phyloP scores from a whole-genome alignment of 768 basidiomycete species.

The Trametes gibbosa region DNA sequence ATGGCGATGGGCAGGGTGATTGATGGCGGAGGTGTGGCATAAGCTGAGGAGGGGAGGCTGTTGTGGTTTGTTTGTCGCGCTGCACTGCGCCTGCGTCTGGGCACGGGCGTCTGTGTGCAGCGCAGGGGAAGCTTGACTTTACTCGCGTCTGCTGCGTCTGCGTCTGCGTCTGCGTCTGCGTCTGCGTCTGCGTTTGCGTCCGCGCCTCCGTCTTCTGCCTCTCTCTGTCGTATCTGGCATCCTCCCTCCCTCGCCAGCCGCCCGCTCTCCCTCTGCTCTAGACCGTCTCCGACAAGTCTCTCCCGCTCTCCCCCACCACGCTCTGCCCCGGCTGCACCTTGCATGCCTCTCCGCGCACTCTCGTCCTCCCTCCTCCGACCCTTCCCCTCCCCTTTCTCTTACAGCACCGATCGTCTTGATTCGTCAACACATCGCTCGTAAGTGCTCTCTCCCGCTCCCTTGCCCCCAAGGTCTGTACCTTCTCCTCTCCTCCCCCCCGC shows the following conservation, averaged over 20 bases:
- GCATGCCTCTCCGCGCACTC: constrained; percentile 2
- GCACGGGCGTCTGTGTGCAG: not conserved
- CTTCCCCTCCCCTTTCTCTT: not conserved
- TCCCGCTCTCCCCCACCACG: not conserved
- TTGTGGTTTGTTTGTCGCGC: not conserved
- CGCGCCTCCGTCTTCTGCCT: no score
- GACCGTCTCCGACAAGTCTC: not conserved
- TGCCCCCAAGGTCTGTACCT: constrained; percentile 13
- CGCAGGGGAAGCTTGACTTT: not conserved
- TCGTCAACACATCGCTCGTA: not conserved
- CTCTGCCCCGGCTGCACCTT: constrained; percentile 2
- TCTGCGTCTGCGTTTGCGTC: not conserved
- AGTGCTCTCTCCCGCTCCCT: not conserved
- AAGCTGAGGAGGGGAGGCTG: not conserved
- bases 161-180: not conserved
- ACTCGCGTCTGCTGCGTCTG: not conserved
- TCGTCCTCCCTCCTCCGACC: not conserved
- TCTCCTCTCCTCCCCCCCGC: not conserved
- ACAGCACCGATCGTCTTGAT: not conserved
- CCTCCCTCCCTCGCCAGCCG: not conserved
- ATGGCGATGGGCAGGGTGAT: constrained; percentile 11
- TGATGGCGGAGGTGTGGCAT: not conserved
- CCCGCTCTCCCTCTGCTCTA: not conserved
- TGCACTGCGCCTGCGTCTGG: not conserved
- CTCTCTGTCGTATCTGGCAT: not conserved